Evolutionary conservation across 1,284 basidiomycete genomes (phyloP), one percentile per base, ranked within the genome.

Genomic region (Schizopora paradoxa): DNA sequence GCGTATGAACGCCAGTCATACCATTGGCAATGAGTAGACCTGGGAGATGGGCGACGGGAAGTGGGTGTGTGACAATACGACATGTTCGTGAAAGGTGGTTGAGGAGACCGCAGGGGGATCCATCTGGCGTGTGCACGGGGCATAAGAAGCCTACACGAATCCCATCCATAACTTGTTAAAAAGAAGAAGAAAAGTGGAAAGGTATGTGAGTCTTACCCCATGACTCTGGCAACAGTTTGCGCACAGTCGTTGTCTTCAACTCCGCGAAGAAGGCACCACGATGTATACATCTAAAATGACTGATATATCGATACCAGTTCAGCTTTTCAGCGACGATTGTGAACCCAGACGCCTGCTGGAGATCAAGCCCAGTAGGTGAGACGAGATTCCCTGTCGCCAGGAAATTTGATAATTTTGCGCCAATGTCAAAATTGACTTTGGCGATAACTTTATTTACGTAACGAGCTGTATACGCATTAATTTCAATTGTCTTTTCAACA

Each of bases 251-350:
- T 1, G 96, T 99, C 74, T 99, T 99, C 51, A 99, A 79, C 64
- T 99, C 94, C 18, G 95, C 92, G 62, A 99, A 99, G 80, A 99
- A 99, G 34, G 96, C 93, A 66, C 96, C 96, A 70, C 96, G 89
- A 69, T 99, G 96, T 34, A 99, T 94, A 64, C 91, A 97, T 47
- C 96, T 78, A 74, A 99, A 99, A 68, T 99, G 96, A 58, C 89
- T 89, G 63, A 99, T 92, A 67, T 98, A 99, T 38, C 96, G 91
- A 61, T 90, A 88, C 80, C 95, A 99, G 66, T 99, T 99, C 54
- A 99, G 77, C 69, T 99, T 99, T 68, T 99, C 96, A 2, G 95
- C 96, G 36, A 99, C 89, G 57, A 99, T 95, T 3, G 96, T 98
- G 69, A 96, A 99, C 37, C 96, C 96, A 13, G 91, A 88, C 0